A percentile compares a stretch with the other conserved stretches of the same genome.
Conservation (phyloP, 202 grass and related monocot species). For the Zizania palustris region DNA sequence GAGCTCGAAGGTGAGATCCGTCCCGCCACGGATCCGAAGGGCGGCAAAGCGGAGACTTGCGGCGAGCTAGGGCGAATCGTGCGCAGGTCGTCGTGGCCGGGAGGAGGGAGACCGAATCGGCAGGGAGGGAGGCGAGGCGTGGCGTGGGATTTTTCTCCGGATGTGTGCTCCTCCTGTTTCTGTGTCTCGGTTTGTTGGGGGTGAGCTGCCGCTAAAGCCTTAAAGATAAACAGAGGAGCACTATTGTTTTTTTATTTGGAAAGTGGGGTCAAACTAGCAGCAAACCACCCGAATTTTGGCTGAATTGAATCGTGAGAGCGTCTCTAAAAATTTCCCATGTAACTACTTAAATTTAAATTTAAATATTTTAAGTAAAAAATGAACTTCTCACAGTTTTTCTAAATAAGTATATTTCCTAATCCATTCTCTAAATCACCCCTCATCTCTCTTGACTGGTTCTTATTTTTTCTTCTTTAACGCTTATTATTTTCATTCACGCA, state of each 20-base stretch:
- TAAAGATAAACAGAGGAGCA: conserved; percentile 17
- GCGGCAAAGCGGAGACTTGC: background rate
- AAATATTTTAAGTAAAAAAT: no score
- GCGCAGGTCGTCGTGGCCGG: background rate
- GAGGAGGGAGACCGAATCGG: conserved; percentile 30
- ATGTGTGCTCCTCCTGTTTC: background rate
- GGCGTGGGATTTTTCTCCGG: conserved; percentile 1
- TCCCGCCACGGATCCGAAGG: background rate
- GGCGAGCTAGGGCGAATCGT: background rate
- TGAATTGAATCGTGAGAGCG: background rate
- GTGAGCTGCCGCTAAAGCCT: background rate
- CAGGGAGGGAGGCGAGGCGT: conserved; percentile 1
- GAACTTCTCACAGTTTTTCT: no score
- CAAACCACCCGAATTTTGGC: background rate
- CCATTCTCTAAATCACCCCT: no score
- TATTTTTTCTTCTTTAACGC: no score
- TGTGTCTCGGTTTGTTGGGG: conserved; percentile 29
- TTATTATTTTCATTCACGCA: no score
- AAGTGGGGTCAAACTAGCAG: background rate
- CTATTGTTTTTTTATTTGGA: background rate
- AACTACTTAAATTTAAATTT: no score
- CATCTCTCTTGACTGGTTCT: no score
- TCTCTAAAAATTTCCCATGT: no score
- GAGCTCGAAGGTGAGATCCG: background rate
- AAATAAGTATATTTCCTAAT: no score